Evolutionary conservation across 1,284 basidiomycete genomes (phyloP).

Genomic region (Exsudoporus floridanus): DNA sequence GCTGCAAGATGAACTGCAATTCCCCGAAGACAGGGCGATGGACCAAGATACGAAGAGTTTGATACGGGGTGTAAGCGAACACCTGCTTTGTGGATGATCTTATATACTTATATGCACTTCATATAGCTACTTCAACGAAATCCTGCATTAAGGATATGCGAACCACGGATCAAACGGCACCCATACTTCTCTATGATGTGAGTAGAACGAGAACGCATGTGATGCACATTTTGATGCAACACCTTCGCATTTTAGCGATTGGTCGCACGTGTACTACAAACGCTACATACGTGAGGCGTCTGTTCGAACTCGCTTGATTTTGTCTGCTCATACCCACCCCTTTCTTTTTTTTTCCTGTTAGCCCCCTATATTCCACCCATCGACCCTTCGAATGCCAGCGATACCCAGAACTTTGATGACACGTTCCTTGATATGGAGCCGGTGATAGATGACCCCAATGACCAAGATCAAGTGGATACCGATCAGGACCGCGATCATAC

Average conservation of each 20-base stretch:
- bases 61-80: conserved; percentile 78
- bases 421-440: conserved; percentile 95
- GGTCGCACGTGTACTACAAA: conserved; percentile 92
- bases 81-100: conserved; percentile 1
- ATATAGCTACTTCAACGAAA: conserved; percentile 85
- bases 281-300: conserved; percentile 80
- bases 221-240: conserved; percentile 10
- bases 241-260: conserved; percentile 58
- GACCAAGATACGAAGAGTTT: conserved; percentile 95
- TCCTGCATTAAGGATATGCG: conserved; percentile 86
- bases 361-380: conserved; percentile 97
- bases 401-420: conserved; percentile 98
- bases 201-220: conserved; percentile 34
- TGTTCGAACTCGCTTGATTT: conserved; percentile 7
- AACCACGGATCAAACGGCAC: conserved; percentile 90
- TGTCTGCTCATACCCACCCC: conserved; percentile 15
- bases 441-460: conserved; percentile 72
- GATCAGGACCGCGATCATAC: conserved; percentile 61
- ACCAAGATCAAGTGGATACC: conserved; percentile 58
- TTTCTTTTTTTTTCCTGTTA: conserved; percentile 30
- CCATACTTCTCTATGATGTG: conserved; percentile 97
- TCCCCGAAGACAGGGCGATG: conserved; percentile 86
- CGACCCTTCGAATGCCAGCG: conserved; percentile 88
- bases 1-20: conserved; percentile 83
- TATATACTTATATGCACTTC: conserved; percentile 18